Evolutionary conservation across 2,329 filamentous ascomycete species (phyloP).

Genomic region (Ceratocystis variospora): DNA sequence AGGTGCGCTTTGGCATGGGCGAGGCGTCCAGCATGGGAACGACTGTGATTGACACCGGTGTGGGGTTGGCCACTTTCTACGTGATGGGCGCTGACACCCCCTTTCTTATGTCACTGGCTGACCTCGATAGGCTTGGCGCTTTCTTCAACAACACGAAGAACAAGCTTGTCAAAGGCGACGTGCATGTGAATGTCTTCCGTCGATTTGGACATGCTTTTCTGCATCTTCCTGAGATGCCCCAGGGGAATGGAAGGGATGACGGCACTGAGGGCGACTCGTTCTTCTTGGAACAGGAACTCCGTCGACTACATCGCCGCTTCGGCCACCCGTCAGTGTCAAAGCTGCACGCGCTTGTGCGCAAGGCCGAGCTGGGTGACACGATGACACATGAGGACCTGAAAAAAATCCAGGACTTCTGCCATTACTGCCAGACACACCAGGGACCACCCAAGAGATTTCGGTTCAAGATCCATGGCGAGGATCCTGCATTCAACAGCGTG

Average conservation of each 20-base stretch:
- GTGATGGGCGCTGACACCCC: background rate
- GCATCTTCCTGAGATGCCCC: too few species aligned
- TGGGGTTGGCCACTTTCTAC: background rate
- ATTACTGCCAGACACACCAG: background rate
- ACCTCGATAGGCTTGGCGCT: background rate
- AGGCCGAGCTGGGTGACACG: too few species aligned
- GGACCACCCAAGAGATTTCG: background rate
- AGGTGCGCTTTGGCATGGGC: background rate
- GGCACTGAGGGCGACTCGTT: too few species aligned
- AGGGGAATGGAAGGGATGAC: too few species aligned
- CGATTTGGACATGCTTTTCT: background rate
- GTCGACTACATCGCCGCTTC: background rate
- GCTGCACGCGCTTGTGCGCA: too few species aligned
- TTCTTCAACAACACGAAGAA: background rate
- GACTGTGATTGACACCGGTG: background rate
- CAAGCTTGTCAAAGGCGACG: background rate
- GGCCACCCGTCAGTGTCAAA: background rate
- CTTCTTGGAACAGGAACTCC: background rate
- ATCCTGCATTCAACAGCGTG: conserved; percentile 19
- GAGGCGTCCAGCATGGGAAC: background rate
- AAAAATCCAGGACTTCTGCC: background rate
- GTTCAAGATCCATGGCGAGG: conserved; percentile 22
- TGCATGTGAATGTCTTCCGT: background rate
- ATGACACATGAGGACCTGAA: background rate
- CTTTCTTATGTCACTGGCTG: background rate